Evolutionary conservation across 495 filamentous ascomycete genomes (phyloP).

Genomic region (Penicillium taxi): DNA sequence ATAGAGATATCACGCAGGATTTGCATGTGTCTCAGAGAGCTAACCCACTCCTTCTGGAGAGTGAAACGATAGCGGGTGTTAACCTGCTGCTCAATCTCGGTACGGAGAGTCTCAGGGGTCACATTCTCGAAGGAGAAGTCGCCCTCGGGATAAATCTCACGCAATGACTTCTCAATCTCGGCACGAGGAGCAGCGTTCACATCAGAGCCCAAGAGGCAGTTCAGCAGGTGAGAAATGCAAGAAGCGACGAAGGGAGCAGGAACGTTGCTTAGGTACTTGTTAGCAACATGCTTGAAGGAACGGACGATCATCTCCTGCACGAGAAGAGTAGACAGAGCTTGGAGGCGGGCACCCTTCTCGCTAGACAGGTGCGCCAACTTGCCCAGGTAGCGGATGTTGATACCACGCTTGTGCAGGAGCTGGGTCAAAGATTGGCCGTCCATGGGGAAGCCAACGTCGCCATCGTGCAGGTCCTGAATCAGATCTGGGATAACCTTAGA

Average conservation of each 20-base stretch:
- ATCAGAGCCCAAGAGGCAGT: slow-evolving; percentile 78
- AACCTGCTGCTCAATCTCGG: slow-evolving; percentile 65
- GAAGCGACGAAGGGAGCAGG: slow-evolving; percentile 66
- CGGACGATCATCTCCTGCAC: slow-evolving; percentile 89
- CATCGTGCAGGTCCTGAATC: slow-evolving; percentile 77
- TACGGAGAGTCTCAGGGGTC: slow-evolving; percentile 60
- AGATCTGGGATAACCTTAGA: slow-evolving; percentile 65
- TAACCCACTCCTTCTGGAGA: slow-evolving; percentile 60
- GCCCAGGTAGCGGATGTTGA: slow-evolving; percentile 94
- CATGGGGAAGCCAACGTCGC: slow-evolving; percentile 96
- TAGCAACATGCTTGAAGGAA: slow-evolving; percentile 86
- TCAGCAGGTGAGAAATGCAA: slow-evolving; percentile 81
- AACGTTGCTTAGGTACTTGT: slow-evolving; percentile 70
- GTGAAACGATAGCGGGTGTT: slow-evolving; percentile 64
- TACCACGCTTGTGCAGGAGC: slow-evolving; percentile 91
- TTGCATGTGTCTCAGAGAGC: slow-evolving; percentile 63
- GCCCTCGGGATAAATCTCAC: slow-evolving; percentile 68
- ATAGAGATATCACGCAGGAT: slow-evolving; percentile 81
- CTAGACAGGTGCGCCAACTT: slow-evolving; percentile 63
- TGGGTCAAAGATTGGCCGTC: slow-evolving; percentile 84
- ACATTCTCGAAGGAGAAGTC: slow-evolving; percentile 74
- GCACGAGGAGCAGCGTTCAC: slow-evolving; percentile 69
- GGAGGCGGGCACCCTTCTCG: slow-evolving; percentile 59
- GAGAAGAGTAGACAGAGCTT: slow-evolving; percentile 66
- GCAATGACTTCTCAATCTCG: slow-evolving; percentile 66